A percentile compares a stretch with the other conserved stretches of the same genome.
Conservation (phyloP, 805 yeast species). For the Cyberlindnera xishuangbannaensis region DNA sequence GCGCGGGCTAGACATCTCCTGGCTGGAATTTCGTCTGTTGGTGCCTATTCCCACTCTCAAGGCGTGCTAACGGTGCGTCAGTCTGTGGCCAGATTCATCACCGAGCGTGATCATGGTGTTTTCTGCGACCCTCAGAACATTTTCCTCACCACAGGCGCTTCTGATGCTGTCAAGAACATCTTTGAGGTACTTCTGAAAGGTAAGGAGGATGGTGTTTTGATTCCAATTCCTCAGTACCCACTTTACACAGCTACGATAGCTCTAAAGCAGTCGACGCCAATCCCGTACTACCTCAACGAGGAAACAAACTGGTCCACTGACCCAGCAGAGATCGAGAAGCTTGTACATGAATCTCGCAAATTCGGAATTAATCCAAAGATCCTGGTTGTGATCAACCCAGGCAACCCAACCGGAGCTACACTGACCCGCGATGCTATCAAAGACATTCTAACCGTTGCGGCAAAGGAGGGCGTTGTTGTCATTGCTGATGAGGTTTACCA, state of each 20-base stretch:
- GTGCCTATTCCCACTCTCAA: constrained; percentile 93
- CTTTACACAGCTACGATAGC: constrained; percentile 93
- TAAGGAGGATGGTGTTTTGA: constrained; percentile 61
- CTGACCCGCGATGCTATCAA: constrained; percentile 59
- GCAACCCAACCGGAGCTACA: constrained; percentile 96
- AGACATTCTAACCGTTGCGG: constrained; percentile 72
- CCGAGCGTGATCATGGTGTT: constrained; percentile 72
- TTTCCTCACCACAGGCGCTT: constrained; percentile 90
- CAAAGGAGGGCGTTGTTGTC: constrained; percentile 75
- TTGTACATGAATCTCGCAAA: constrained; percentile 41
- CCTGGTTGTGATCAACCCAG: constrained; percentile 93
- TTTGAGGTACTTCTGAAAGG: constrained; percentile 66
- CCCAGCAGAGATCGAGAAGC: constrained; percentile 52
- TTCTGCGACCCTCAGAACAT: constrained; percentile 64
- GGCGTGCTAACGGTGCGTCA: constrained; percentile 72
- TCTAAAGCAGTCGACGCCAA: constrained; percentile 71
- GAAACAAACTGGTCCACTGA: constrained; percentile 78
- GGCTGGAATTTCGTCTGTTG: constrained; percentile 69
- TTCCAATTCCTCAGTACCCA: constrained; percentile 98
- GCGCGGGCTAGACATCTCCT: constrained; percentile 62
- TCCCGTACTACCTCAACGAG: constrained; percentile 87
- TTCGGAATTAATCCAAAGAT: constrained; percentile 65
- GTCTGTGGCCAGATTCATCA: constrained; percentile 76
- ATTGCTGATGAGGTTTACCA: constrained; percentile 99
- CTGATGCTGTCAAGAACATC: constrained; percentile 82